These are phyloP conservation scores for Beauveria asiatica DNA, from an alignment of 2,329 filamentous ascomycete species.

Conservation along the genomic window DNA sequence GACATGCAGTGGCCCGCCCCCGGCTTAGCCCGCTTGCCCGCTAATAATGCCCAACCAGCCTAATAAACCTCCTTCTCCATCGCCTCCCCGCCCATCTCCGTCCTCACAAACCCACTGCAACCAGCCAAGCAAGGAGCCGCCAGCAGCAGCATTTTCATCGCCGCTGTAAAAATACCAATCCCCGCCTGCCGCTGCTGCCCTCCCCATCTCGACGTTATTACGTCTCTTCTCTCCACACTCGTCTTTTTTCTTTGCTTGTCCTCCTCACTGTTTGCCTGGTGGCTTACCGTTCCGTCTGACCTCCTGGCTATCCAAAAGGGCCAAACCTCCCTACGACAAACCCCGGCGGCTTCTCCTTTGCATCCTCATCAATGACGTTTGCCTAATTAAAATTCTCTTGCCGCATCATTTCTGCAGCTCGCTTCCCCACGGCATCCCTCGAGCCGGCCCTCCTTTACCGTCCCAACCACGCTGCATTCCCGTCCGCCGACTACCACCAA, in stretches of 20 bases:
- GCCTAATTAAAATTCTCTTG: slow-evolving; percentile 4
- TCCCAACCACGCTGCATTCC: neutral
- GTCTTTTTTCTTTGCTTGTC: neutral
- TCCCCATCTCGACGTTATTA: neutral
- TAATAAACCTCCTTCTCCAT: slow-evolving; percentile 1
- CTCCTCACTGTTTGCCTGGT: neutral
- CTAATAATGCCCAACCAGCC: neutral
- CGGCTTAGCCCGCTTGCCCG: neutral
- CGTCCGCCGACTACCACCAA: neutral
- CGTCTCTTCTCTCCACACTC: neutral
- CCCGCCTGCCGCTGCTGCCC: neutral
- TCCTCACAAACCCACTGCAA: neutral
- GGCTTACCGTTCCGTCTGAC: neutral
- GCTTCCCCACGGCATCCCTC: neutral
- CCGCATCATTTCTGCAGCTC: slow-evolving; percentile 3
- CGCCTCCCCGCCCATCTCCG: neutral
- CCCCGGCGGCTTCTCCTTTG: slow-evolving; percentile 3
- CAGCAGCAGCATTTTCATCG: no score
- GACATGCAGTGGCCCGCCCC: neutral
- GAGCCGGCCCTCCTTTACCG: neutral
- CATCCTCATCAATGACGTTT: slow-evolving; percentile 4
- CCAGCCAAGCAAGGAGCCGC: neutral
- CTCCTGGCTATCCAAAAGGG: no score
- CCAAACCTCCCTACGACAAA: neutral
- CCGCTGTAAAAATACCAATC: neutral